Conservation (phyloP, 176 grass and related monocot species). For the Alloteropsis semialata region DNA sequence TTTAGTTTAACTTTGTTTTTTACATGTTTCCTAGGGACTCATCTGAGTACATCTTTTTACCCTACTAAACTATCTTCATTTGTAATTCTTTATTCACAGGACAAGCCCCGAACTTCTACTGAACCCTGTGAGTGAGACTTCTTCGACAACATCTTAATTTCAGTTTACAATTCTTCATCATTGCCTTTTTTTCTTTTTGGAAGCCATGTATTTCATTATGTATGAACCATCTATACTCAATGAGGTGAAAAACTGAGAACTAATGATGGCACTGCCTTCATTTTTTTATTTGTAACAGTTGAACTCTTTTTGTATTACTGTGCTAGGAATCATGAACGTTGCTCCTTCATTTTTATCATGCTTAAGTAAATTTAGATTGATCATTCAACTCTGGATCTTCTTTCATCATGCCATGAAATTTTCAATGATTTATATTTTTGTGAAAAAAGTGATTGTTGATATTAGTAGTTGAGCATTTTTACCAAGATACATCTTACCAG, state of each 20-base stretch:
- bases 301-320: not conserved
- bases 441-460: not conserved
- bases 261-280: not conserved
- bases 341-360: not conserved
- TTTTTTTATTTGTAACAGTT: not conserved
- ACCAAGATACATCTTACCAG: not conserved
- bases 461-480: not conserved
- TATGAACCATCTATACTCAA: not conserved
- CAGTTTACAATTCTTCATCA: not conserved
- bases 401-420: not conserved
- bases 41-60: not conserved
- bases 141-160: conserved; percentile 23
- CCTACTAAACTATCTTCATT: not conserved
- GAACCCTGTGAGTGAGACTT: conserved; percentile 57
- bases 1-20: not conserved
- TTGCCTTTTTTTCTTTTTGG: not conserved
- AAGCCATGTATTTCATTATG: not conserved
- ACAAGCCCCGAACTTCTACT: conserved; percentile 79
- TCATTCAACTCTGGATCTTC: not conserved
- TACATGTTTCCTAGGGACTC: not conserved
- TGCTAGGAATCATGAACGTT: not conserved
- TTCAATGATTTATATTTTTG: not conserved
- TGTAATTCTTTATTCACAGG: conserved; percentile 53
- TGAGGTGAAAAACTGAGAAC: not conserved
- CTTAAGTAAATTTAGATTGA: not conserved